Evolutionary conservation across 1,284 basidiomycete species (phyloP).

Genomic region (Rhodotorula sp.): DNA sequence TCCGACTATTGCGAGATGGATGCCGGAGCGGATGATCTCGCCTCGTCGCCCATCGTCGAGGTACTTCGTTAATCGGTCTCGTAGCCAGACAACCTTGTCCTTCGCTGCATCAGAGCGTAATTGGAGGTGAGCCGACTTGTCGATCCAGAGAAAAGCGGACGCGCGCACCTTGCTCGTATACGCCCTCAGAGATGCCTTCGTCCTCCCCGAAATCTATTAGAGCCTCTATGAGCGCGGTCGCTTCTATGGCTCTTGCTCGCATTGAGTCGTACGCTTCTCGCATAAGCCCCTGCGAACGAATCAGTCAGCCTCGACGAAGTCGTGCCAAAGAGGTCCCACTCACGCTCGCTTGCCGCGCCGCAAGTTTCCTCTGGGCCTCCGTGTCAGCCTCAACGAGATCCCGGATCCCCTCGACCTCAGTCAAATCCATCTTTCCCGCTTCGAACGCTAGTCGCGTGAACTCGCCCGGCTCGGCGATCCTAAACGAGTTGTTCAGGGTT

Average conservation of each 20-base stretch:
- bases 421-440: constrained; percentile 73
- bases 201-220: constrained; percentile 88
- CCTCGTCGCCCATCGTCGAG: constrained; percentile 68
- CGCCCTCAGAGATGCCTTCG: constrained; percentile 76
- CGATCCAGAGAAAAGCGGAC: neutral
- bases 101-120: no score
- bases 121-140: neutral
- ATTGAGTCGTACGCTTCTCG: constrained; percentile 62
- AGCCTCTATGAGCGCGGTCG: constrained; percentile 75
- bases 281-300: constrained; percentile 57
- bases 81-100: constrained; percentile 48
- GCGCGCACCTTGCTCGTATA: constrained; percentile 61
- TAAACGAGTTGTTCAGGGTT: constrained; percentile 61
- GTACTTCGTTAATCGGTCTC: constrained; percentile 57
- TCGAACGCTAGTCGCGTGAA: constrained; percentile 80
- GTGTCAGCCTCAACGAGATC: constrained; percentile 84
- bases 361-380: constrained; percentile 70
- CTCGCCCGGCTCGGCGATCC: constrained; percentile 73
- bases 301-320: neutral
- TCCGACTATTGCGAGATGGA: constrained; percentile 79
- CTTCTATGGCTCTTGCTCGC: constrained; percentile 63
- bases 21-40: constrained; percentile 76
- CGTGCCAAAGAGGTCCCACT: constrained; percentile 29
- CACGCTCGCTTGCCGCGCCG: constrained; percentile 65
- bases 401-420: constrained; percentile 77